phyloP scores from a whole-genome alignment of 2,329 filamentous ascomycete species.

The Kalaharituber pfeilii region DNA sequence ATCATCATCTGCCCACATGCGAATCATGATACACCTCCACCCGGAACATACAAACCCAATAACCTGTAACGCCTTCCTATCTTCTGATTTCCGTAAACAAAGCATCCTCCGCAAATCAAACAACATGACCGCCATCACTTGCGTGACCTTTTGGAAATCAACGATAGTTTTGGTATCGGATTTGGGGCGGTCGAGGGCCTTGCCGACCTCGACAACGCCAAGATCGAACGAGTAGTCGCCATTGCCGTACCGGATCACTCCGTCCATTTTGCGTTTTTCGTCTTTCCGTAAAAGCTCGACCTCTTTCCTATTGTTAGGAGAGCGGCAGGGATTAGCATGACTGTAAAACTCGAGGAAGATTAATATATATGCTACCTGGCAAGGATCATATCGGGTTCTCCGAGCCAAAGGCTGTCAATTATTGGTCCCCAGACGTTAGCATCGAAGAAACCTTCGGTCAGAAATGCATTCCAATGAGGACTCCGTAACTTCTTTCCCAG shows the following conservation, averaged over 20 bases:
- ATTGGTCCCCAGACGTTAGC: neutral
- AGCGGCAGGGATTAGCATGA: no score
- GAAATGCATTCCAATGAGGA: neutral
- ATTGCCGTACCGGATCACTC: neutral
- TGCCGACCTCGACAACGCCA: neutral
- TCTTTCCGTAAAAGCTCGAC: neutral
- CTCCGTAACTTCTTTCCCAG: neutral
- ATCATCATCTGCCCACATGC: neutral
- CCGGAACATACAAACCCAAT: neutral
- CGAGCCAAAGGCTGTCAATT: neutral
- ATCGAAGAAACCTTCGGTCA: neutral
- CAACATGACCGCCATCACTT: neutral
- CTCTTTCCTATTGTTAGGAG: neutral
- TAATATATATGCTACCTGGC: no score
- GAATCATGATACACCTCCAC: neutral
- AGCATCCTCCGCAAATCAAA: neutral
- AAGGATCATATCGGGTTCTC: neutral
- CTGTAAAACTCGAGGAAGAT: no score
- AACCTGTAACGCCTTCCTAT: neutral
- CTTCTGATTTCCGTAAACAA: neutral
- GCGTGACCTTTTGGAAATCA: neutral
- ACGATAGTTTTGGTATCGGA: neutral
- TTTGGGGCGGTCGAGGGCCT: neutral
- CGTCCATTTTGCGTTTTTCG: neutral
- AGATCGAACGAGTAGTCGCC: neutral